Evolutionary conservation across 495 filamentous ascomycete genomes (phyloP).

Genomic region (Mycothermus thermophilus): DNA sequence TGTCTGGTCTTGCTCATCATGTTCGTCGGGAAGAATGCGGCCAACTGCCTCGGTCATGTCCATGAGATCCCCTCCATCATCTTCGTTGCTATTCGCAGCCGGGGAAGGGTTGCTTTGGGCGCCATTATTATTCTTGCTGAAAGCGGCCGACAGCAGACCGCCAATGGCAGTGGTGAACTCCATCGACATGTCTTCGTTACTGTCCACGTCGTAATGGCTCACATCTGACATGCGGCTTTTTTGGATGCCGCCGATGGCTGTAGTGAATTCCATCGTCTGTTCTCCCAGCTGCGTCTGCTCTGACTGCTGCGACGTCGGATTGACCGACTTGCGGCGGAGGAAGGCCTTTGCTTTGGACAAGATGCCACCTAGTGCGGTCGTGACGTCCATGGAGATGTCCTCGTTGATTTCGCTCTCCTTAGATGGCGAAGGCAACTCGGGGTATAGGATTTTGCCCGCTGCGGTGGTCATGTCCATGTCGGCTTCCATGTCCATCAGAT

Average conservation of each 20-base stretch:
- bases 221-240: constrained; percentile 13
- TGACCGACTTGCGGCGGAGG: constrained; percentile 13
- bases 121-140: too few relatives aligned
- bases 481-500: constrained; percentile 32
- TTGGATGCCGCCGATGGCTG: constrained; percentile 53
- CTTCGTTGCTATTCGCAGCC: constrained; percentile 15
- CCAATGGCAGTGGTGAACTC: constrained; percentile 66
- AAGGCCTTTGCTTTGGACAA: constrained; percentile 33
- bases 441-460: constrained; percentile 42
- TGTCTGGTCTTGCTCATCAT: constrained; percentile 5
- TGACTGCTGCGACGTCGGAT: constrained; percentile 7
- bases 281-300: constrained; percentile 29
- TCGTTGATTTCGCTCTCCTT: constrained; percentile 31
- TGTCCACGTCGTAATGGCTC: constrained; percentile 18
- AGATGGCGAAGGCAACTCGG: constrained; percentile 14
- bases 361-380: constrained; percentile 70
- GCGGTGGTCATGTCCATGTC: constrained; percentile 44
- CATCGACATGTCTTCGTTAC: constrained; percentile 65
- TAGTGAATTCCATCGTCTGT: constrained; percentile 68
- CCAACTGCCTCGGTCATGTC: constrained; percentile 64
- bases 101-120: constrained; percentile 13
- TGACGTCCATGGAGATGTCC: constrained; percentile 78
- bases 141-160: constrained; percentile 38
- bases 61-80: constrained; percentile 38
- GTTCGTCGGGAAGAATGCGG: constrained; percentile 43